Base-by-base conservation (phyloP, 2,329 filamentous ascomycete genomes). In the Aspergillus cejpii region DNA sequence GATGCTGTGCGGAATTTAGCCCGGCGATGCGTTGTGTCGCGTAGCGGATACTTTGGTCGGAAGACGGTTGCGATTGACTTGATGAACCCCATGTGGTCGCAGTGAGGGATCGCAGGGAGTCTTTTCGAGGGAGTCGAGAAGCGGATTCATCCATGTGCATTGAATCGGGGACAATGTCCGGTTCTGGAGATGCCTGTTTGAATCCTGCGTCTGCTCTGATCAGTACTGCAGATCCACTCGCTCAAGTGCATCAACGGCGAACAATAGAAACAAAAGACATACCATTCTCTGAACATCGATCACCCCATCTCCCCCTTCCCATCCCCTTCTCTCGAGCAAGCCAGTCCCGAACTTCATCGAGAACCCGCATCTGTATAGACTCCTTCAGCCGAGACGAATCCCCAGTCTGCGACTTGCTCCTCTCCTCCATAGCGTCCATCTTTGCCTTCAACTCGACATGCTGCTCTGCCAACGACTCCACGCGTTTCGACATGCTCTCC, bases 161-260 rank as follows among this genome's bases (percentile, higher is more conserved):
- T 0, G 53, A 55, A 37, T 55, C 49, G 17, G 53, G 51, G 6
- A 52, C 53, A 2, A 46, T n/a, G 3, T 46, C 44, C 15, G 40
- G 43, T 6, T 14, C 39, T 23, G 14, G 29, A 23, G 19, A 24
- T 27, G 15, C 10, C 40, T 42, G 31, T 3, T 34, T 34, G 17
- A 17, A n/a, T 5, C 10, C 15, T 5, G 29, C n/a, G 19, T 19
- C 31, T 40, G 37, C 37, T 10, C 8, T 26, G 14, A 12, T 8
- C 29, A 17, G 23, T n/a, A 33, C 21, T 12, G n/a, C 17, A 23
- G 17, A 21, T 20, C 5, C 2, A 37, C 8, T n/a, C n/a, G n/a
- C n/a, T n/a, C 4, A 2, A 37, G 11, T 29, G 20, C 20, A 36
- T n/a, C 11, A 15, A 17, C n/a, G n/a, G n/a, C n/a, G n/a, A n/a